Percentiles rank a stretch among this genome's conserved stretches.
These are phyloP conservation scores for Yarrowia sp. DNA, from an alignment of 805 yeast genomes.

Conservation along the genomic window DNA sequence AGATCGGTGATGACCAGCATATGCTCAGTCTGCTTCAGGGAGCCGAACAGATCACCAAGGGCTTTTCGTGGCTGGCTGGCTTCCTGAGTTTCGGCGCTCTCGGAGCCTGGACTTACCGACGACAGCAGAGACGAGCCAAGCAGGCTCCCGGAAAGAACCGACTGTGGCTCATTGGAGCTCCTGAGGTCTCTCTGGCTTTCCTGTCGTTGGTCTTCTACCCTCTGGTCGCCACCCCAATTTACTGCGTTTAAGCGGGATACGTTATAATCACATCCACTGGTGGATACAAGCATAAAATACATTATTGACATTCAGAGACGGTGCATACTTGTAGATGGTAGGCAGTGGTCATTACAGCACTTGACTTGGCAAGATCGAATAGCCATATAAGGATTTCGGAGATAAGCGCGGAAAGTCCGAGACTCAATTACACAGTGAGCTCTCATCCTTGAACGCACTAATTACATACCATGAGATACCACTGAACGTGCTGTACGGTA, in stretches of 20 bases:
- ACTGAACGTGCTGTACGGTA: no score
- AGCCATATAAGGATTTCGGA: no score
- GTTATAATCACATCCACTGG: no score
- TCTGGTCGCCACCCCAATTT: conserved; percentile 24
- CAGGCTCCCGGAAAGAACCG: not conserved
- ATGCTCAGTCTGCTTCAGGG: conserved; percentile 15
- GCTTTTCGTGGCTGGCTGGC: conserved; percentile 11
- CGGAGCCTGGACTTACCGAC: conserved; percentile 24
- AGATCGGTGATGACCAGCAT: not conserved
- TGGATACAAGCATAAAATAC: no score
- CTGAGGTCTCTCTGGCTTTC: conserved; percentile 25
- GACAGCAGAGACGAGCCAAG: conserved; percentile 24
- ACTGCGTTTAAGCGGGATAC: not conserved
- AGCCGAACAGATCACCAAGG: conserved; percentile 18
- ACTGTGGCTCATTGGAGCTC: conserved; percentile 15
- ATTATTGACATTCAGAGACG: no score
- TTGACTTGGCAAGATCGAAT: no score
- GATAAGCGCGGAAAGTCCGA: no score
- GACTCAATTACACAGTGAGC: no score
- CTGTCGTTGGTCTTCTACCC: conserved; percentile 18
- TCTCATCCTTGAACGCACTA: no score
- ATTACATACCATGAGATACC: no score
- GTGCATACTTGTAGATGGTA: no score
- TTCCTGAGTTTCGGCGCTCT: conserved; percentile 11
- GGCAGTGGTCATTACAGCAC: no score